Evolutionary conservation across 2,329 filamentous ascomycete species (phyloP).

Genomic region (Aspergillus sp.): DNA sequence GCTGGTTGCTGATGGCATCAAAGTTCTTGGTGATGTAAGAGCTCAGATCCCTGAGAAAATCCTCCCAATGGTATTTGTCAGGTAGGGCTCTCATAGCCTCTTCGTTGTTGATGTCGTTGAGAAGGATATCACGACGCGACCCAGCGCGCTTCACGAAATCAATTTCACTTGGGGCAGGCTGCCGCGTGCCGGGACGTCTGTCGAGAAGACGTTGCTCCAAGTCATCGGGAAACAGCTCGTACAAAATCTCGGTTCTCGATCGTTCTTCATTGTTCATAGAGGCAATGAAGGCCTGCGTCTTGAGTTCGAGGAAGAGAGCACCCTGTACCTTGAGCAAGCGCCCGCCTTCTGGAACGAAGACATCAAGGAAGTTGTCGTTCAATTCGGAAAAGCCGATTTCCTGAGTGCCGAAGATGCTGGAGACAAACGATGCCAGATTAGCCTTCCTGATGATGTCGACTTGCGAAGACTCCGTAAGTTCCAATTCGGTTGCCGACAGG

Average conservation of each 20-base stretch:
- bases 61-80: slow-evolving; percentile 63
- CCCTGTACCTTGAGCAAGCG: slow-evolving; percentile 61
- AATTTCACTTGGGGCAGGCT: slow-evolving; percentile 58
- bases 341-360: slow-evolving; percentile 61
- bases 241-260: slow-evolving; percentile 56
- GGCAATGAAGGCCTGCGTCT: slow-evolving; percentile 67
- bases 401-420: slow-evolving; percentile 62
- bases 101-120: slow-evolving; percentile 53
- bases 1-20: slow-evolving; percentile 51
- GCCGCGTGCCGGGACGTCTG: slow-evolving; percentile 54
- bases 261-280: slow-evolving; percentile 58
- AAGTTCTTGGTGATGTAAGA: slow-evolving; percentile 60
- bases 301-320: slow-evolving; percentile 62
- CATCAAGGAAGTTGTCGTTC: slow-evolving; percentile 63
- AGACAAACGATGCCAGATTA: slow-evolving; percentile 65
- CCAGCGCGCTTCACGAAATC: slow-evolving; percentile 59
- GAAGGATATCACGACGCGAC: slow-evolving; percentile 57
- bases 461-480: slow-evolving; percentile 52
- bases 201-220: slow-evolving; percentile 55
- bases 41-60: slow-evolving; percentile 60
- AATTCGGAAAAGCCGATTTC: slow-evolving; percentile 65
- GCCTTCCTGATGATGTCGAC: slow-evolving; percentile 62
- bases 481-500: slow-evolving; percentile 53
- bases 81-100: slow-evolving; percentile 52
- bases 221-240: slow-evolving; percentile 60